A percentile compares a stretch with the other conserved stretches of the same genome.
These are phyloP conservation scores for Tolypocladium pustulatum DNA, from an alignment of 2,329 filamentous ascomycete genomes.

Conservation along the genomic window DNA sequence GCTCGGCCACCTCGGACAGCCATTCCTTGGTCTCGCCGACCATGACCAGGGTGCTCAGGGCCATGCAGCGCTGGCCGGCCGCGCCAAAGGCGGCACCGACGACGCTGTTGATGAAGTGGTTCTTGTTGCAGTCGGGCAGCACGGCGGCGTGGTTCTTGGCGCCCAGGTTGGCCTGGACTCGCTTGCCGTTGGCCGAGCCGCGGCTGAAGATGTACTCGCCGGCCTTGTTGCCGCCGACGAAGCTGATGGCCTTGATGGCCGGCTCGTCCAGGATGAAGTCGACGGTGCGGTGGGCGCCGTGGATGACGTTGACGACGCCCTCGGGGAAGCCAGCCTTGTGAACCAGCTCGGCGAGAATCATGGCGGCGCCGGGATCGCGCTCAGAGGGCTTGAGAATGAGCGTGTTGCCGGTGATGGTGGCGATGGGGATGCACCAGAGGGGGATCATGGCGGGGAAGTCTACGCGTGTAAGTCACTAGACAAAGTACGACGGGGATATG, in stretches of 20 bases:
- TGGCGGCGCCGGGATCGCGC: conserved; percentile 71
- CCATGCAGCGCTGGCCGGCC: conserved; percentile 81
- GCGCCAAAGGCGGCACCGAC: conserved; percentile 77
- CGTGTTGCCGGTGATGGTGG: conserved; percentile 75
- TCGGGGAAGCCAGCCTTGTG: conserved; percentile 73
- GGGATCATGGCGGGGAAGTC: conserved; percentile 91
- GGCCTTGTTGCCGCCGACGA: conserved; percentile 79
- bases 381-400: conserved; percentile 80
- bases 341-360: conserved; percentile 75
- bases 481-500: not conserved
- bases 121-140: conserved; percentile 81
- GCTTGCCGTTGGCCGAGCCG: conserved; percentile 76
- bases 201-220: conserved; percentile 78
- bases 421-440: conserved; percentile 81
- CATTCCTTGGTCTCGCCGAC: conserved; percentile 79
- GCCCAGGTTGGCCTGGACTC: conserved; percentile 77
- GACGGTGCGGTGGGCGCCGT: conserved; percentile 70
- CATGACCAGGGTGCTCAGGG: conserved; percentile 71
- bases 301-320: conserved; percentile 74
- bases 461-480: conserved; percentile 17
- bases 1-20: conserved; percentile 67
- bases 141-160: conserved; percentile 85
- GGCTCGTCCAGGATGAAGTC: conserved; percentile 82
- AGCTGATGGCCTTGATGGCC: conserved; percentile 75
- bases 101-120: conserved; percentile 77